Conservation (phyloP, 1,284 basidiomycete genomes). For the Pseudozyma sp. region DNA sequence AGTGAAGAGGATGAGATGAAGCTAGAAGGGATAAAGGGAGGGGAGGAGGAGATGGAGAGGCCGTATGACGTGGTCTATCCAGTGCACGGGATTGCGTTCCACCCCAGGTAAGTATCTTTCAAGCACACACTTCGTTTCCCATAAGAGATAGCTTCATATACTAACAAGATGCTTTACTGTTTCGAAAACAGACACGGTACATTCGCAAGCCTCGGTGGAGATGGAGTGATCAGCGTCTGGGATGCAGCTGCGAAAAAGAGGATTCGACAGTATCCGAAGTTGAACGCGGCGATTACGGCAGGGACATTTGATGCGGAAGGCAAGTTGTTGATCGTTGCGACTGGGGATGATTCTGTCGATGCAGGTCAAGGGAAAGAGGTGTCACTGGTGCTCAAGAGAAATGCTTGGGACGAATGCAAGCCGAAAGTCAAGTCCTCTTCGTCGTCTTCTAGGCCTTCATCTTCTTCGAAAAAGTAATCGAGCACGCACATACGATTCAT, state of each 20-base stretch:
- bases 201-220: conserved; percentile 92
- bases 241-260: conserved; percentile 97
- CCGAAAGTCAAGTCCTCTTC: conserved; percentile 32
- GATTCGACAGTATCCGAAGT: conserved; percentile 80
- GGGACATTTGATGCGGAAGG: conserved; percentile 58
- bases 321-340: conserved; percentile 52
- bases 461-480: conserved; percentile 15
- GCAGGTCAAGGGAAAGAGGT: conserved; percentile 27
- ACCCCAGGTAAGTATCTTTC: conserved; percentile 73
- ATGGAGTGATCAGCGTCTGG: conserved; percentile 92
- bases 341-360: conserved; percentile 54
- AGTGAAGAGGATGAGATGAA: conserved; percentile 1
- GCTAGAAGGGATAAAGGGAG: neutral
- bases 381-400: conserved; percentile 39
- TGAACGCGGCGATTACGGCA: conserved; percentile 50
- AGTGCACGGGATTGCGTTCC: conserved; percentile 93
- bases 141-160: neutral
- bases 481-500: neutral
- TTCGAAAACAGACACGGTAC: conserved; percentile 79
- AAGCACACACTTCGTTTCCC: neutral
- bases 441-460: conserved; percentile 2
- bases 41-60: conserved; percentile 71
- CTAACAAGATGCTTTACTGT: neutral
- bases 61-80: conserved; percentile 97
- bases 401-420: conserved; percentile 60